Percentiles rank a stretch among this genome's conserved stretches.
Evolutionary conservation across 345 rosid species (phyloP).

Genomic region (Sonneratia alba): DNA sequence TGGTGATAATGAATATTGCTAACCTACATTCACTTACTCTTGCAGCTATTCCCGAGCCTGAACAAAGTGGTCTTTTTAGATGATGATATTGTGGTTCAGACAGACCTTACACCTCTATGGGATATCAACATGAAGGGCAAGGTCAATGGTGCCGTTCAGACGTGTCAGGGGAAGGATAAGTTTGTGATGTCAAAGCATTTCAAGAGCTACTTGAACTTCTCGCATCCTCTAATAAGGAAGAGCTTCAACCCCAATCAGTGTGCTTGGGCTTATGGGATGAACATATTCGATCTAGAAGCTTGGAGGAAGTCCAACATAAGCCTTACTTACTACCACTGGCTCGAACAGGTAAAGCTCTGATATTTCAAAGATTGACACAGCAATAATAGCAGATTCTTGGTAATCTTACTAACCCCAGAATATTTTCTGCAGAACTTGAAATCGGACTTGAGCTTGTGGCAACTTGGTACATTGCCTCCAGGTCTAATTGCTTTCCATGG

Average conservation of each 20-base stretch:
- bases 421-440: constrained; percentile 64
- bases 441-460: constrained; percentile 95
- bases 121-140: constrained; percentile 86
- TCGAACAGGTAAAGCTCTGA: constrained; percentile 53
- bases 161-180: constrained; percentile 71
- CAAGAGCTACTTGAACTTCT: constrained; percentile 85
- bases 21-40: neutral
- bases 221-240: constrained; percentile 56
- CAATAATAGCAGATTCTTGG: neutral
- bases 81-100: constrained; percentile 84
- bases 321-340: constrained; percentile 80
- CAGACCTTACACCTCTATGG: constrained; percentile 90
- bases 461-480: constrained; percentile 87
- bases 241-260: constrained; percentile 72
- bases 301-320: constrained; percentile 94
- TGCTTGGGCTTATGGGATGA: constrained; percentile 99
- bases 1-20: neutral
- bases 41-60: constrained; percentile 84
- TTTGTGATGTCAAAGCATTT: constrained; percentile 80
- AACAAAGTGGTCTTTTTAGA: constrained; percentile 86
- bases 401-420: neutral
- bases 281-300: constrained; percentile 72
- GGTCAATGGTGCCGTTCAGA: constrained; percentile 91
- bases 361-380: neutral
- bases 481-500: constrained; percentile 94